phyloP scores from a whole-genome alignment of 2,329 filamentous ascomycete genomes.

The Didymella glomerata region DNA sequence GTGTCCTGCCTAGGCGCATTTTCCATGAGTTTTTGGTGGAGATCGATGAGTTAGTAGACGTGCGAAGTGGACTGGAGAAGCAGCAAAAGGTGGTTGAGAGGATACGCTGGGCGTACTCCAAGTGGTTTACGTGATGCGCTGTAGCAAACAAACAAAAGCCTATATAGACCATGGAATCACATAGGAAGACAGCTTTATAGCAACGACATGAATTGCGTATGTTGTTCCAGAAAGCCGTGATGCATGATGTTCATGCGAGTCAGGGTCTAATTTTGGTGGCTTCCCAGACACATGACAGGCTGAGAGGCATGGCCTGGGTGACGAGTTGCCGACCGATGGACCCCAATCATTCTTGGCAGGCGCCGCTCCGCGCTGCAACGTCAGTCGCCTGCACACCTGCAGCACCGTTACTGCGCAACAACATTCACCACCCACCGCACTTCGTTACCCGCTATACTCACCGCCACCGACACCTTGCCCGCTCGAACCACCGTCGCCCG shows the following conservation, averaged over 20 bases:
- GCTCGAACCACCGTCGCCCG: conserved; percentile 2
- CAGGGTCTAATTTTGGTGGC: background rate
- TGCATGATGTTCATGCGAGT: background rate
- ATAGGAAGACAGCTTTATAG: background rate
- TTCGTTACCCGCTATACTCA: background rate
- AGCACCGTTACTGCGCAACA: conserved; percentile 14
- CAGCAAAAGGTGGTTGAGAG: conserved; percentile 83
- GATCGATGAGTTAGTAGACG: conserved; percentile 83
- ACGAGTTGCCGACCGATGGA: background rate
- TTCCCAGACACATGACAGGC: conserved; percentile 6
- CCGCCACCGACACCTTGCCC: conserved; percentile 3
- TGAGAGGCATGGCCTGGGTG: background rate
- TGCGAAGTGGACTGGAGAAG: conserved; percentile 75
- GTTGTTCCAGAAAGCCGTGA: background rate
- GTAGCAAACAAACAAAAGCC: background rate
- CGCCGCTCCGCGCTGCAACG: conserved; percentile 5
- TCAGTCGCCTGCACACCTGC: conserved; percentile 15
- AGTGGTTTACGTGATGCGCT: conserved; percentile 63
- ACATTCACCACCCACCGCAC: conserved; percentile 3
- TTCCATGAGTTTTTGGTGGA: conserved; percentile 89
- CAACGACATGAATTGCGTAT: background rate
- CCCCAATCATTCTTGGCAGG: background rate
- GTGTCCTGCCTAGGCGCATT: conserved; percentile 75
- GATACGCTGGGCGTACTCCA: conserved; percentile 88
- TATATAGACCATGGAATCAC: background rate